Evolutionary conservation across 2,329 filamentous ascomycete species (phyloP).

Genomic region (Rutstroemia sp.): DNA sequence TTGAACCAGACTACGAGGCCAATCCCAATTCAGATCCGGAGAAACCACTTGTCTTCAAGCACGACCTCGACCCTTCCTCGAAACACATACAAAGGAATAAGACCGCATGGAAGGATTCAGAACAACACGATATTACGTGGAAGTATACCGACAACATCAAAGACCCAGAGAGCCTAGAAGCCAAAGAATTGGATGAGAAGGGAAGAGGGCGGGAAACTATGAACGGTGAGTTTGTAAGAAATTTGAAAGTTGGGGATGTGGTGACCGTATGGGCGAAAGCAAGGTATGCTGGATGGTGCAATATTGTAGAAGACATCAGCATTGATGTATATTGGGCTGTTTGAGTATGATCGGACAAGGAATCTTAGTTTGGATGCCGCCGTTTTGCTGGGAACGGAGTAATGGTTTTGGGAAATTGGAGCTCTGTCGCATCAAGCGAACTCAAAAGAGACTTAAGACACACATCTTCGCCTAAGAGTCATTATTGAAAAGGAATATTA

Average conservation of each 20-base stretch:
- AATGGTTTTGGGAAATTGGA: too few species aligned
- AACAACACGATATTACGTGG: constrained; percentile 46
- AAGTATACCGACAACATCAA: constrained; percentile 40
- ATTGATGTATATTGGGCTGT: constrained; percentile 54
- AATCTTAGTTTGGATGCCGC: neutral
- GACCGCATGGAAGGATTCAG: constrained; percentile 33
- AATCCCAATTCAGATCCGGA: neutral
- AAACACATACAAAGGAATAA: constrained; percentile 40
- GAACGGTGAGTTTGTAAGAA: constrained; percentile 48
- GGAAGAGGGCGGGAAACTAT: constrained; percentile 46
- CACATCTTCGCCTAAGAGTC: too few species aligned
- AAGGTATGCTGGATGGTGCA: constrained; percentile 47
- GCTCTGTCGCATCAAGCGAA: too few species aligned
- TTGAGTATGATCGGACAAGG: constrained; percentile 23
- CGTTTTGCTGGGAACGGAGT: too few species aligned
- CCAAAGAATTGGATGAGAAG: constrained; percentile 26
- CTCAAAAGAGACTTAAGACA: too few species aligned
- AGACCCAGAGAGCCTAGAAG: constrained; percentile 36
- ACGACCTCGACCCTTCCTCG: constrained; percentile 32
- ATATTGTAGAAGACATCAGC: constrained; percentile 40
- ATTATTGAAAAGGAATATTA: too few species aligned
- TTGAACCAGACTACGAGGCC: constrained; percentile 15
- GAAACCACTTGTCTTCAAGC: constrained; percentile 26
- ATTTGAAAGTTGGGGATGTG: constrained; percentile 32
- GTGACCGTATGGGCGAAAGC: constrained; percentile 17